Base-by-base conservation (phyloP, 2,329 filamentous ascomycete species). In the Fusarium sp. region DNA sequence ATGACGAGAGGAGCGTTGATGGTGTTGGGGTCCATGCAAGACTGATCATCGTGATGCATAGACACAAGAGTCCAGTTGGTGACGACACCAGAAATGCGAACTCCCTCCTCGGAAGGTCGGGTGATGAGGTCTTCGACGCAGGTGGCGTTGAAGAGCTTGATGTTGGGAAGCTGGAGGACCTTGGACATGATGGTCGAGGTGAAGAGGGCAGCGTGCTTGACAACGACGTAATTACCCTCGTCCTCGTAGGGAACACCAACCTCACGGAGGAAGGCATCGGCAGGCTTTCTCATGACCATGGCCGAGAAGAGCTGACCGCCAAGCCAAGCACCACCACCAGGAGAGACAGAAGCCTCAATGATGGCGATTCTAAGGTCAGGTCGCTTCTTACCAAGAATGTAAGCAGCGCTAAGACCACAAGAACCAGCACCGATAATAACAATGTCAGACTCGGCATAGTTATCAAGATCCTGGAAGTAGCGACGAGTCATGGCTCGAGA, bases 101-200 rank as follows among this genome's bases (percentile, higher is more conserved):
- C 84, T 11, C 80, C 82, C 16, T 86, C 84, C 3, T 84, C 84
- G 2, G 83, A 85, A 22, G 90, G 90, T 52, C 95, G 93, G 22
- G 95, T 98, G 84, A 98, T 96, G 72, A 98, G 87, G 80, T 98
- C 95, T 85, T 98, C 95, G 50, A 98, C 95, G 22, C 93, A 89
- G 38, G 95, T 98, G 40, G 95, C 95, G 82, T 98, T 98, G 91
- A 98, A 98, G 72, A 98, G 91, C 90, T 98, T 98, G 80, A 98
- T 90, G 84, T 98, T 98, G 73, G 94, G 93, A 86, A 97, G 93
- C 69, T 89, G 85, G 61, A 98, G 87, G 11, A 98, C 95, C 84
- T 93, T 93, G 81, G 92, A 93, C 78, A 98, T 86, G 68, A 98
- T 87, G 29, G 95, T 98, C 69, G 92, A 94, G 35, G 95, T 98